Evolutionary conservation across 352 stramenopile species (phyloP).

Genomic region (Phytophthora foliorum): DNA sequence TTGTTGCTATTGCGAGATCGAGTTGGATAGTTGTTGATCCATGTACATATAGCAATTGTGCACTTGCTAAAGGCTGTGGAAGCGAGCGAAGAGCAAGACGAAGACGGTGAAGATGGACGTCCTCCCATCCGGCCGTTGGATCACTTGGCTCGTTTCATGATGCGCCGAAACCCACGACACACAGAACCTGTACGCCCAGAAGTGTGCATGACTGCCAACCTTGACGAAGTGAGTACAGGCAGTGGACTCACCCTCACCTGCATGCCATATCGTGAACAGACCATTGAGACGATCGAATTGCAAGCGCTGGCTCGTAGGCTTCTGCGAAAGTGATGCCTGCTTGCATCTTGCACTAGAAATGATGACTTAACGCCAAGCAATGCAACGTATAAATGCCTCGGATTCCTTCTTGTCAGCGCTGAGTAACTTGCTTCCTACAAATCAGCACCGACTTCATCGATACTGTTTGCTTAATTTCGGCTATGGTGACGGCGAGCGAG

Average conservation of each 20-base stretch:
- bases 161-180: constrained; percentile 73
- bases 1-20: neutral
- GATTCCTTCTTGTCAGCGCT: neutral
- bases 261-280: constrained; percentile 20
- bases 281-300: constrained; percentile 39
- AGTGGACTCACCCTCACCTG: constrained; percentile 1
- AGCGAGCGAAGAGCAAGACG: constrained; percentile 47
- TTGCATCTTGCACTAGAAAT: neutral
- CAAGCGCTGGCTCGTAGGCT: constrained; percentile 43
- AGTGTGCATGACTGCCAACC: neutral
- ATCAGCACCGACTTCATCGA: neutral
- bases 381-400: constrained; percentile 5
- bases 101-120: constrained; percentile 47
- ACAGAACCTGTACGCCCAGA: constrained; percentile 49
- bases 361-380: neutral
- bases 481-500: constrained; percentile 65
- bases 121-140: constrained; percentile 65
- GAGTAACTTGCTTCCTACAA: neutral
- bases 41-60: constrained; percentile 42
- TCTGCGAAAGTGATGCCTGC: constrained; percentile 44
- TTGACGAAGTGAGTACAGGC: neutral
- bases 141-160: constrained; percentile 72
- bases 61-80: constrained; percentile 65
- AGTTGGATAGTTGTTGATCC: neutral
- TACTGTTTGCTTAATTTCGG: neutral